Percentiles rank a stretch among this genome's conserved stretches.
phyloP scores from a whole-genome alignment of 2,329 filamentous ascomycete genomes.

The Ascochyta koolunga region DNA sequence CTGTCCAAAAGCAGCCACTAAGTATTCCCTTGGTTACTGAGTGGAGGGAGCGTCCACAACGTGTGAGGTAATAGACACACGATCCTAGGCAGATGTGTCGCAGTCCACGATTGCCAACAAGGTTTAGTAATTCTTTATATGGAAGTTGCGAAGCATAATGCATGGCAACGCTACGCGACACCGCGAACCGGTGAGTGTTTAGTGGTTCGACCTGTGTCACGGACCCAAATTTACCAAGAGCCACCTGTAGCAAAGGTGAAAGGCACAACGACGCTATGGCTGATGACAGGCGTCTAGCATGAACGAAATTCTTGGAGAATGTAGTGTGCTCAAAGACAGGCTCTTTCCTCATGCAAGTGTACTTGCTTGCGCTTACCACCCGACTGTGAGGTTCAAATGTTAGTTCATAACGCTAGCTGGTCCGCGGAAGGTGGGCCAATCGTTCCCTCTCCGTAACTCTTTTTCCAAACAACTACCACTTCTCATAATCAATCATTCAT shows the following conservation, averaged over 20 bases:
- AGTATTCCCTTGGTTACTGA: not conserved
- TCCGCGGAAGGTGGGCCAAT: slow-evolving; percentile 2
- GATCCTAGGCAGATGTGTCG: not conserved
- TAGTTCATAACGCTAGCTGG: slow-evolving; percentile 3
- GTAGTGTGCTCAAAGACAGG: not conserved
- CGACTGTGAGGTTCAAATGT: slow-evolving; percentile 6
- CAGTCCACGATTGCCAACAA: not conserved
- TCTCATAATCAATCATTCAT: not conserved
- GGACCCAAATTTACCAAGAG: not conserved
- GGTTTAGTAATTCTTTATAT: not conserved
- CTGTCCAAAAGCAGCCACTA: slow-evolving; percentile 3
- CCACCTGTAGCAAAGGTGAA: not conserved
- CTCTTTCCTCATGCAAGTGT: slow-evolving; percentile 8
- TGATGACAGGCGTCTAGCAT: slow-evolving; percentile 1
- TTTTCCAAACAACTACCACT: slow-evolving; percentile 2
- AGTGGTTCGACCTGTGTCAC: slow-evolving; percentile 1
- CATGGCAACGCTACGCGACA: not conserved
- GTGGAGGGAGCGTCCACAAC: not conserved
- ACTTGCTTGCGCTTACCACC: slow-evolving; percentile 3
- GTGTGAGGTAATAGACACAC: not conserved
- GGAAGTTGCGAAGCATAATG: not conserved
- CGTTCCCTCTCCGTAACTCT: not conserved
- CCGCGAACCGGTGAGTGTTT: slow-evolving; percentile 1
- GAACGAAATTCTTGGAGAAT: not conserved
- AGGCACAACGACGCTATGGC: not conserved